Percentiles rank a stretch among this genome's conserved stretches.
These are phyloP conservation scores for Tremella mesenterica DNA, from an alignment of 768 basidiomycete genomes.

Conservation along the genomic window DNA sequence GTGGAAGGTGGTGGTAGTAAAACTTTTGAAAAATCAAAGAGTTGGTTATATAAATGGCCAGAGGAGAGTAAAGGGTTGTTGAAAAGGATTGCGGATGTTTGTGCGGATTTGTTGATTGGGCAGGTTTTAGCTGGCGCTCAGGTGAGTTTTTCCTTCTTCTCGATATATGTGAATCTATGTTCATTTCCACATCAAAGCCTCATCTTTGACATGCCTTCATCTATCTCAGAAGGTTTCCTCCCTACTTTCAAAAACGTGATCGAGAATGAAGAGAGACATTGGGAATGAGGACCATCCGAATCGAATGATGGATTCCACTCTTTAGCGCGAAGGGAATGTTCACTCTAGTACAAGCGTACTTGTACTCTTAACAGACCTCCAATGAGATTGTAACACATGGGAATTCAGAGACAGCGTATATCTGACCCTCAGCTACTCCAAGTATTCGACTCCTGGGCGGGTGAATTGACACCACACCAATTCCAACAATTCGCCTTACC, in stretches of 20 bases:
- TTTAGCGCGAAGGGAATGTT: neutral
- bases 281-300: too few species aligned
- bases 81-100: constrained; percentile 72
- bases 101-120: constrained; percentile 79
- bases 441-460: constrained; percentile 95
- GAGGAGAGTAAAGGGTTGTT: constrained; percentile 71
- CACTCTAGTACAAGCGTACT: too few species aligned
- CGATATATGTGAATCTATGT: neutral
- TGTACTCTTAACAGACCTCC: neutral
- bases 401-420: neutral
- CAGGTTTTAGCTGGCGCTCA: constrained; percentile 95
- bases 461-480: constrained; percentile 80
- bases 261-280: too few species aligned
- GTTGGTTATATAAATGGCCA: constrained; percentile 88
- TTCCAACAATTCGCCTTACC: constrained; percentile 78
- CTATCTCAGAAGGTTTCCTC: neutral
- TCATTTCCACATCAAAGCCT: too few species aligned
- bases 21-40: constrained; percentile 80
- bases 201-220: neutral
- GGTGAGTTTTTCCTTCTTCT: constrained; percentile 50
- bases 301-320: too few species aligned
- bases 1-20: constrained; percentile 91
- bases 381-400: too few species aligned
- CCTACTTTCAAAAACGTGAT: too few species aligned
- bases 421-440: constrained; percentile 63